These are phyloP conservation scores for Eimeria acervulina DNA, from an alignment of 169 alveolate genomes.

Conservation along the genomic window DNA sequence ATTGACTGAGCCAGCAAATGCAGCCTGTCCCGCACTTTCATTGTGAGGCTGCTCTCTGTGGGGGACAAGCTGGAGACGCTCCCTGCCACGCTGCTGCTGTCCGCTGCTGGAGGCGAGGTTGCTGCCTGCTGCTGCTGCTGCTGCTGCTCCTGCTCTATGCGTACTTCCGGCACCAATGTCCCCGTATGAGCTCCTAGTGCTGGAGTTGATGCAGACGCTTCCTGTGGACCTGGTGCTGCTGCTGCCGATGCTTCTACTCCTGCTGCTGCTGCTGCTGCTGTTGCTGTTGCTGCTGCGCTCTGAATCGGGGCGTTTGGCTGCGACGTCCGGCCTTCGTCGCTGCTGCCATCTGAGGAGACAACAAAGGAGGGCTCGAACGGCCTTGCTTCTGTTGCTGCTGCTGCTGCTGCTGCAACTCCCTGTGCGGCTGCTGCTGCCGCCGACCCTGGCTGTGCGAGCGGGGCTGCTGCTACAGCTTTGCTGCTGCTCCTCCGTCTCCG, in stretches of 20 bases:
- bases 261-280: constrained; percentile 50
- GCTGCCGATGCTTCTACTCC: constrained; percentile 20
- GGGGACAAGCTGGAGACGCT: constrained; percentile 8
- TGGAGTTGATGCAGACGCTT: neutral
- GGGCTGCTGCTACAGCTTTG: neutral
- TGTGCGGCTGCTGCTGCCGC: constrained; percentile 52
- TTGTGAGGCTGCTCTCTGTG: constrained; percentile 24
- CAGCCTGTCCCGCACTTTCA: constrained; percentile 51
- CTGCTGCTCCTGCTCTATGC: constrained; percentile 13
- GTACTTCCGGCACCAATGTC: neutral
- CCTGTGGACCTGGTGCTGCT: constrained; percentile 47
- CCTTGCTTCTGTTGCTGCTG: constrained; percentile 53
- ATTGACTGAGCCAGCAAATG: constrained; percentile 24
- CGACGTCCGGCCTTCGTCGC: constrained; percentile 49
- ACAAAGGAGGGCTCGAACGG: constrained; percentile 53
- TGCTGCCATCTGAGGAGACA: constrained; percentile 68
- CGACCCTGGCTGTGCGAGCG: neutral
- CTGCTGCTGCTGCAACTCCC: constrained; percentile 10
- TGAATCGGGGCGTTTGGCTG: neutral
- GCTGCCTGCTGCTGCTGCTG: constrained; percentile 67
- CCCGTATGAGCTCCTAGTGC: neutral
- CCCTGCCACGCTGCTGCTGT: constrained; percentile 47
- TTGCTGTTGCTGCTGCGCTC: neutral
- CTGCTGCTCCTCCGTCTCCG: constrained; percentile 48
- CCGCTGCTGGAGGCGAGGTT: neutral